Evolutionary conservation across 2,329 filamentous ascomycete species (phyloP).

Genomic region (Mycocentrospora acerina): DNA sequence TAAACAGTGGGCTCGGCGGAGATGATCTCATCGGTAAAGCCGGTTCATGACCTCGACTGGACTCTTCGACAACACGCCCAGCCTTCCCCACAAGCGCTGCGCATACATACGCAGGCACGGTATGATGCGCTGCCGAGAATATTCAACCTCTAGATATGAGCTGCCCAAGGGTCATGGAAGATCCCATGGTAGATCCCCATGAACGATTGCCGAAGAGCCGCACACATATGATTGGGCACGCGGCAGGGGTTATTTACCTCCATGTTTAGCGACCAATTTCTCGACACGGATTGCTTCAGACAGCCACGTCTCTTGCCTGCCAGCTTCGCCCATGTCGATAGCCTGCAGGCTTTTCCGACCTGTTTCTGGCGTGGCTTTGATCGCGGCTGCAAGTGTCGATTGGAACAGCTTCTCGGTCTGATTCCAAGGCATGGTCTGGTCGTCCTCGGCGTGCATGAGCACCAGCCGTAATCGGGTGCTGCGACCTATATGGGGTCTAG

Average conservation of each 20-base stretch:
- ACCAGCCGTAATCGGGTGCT: conserved; percentile 27
- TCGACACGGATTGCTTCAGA: conserved; percentile 25
- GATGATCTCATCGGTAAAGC: no score
- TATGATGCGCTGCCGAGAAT: no score
- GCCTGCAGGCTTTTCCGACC: conserved; percentile 14
- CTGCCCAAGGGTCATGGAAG: no score
- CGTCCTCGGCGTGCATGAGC: conserved; percentile 38
- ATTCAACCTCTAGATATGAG: no score
- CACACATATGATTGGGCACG: no score
- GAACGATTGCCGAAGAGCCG: no score
- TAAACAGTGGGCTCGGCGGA: no score
- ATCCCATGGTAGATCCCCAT: no score
- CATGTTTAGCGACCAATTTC: conserved; percentile 40
- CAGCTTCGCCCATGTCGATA: conserved; percentile 38
- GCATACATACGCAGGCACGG: no score
- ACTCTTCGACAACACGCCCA: no score
- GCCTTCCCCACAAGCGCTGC: no score
- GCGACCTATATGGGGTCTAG: conserved; percentile 3
- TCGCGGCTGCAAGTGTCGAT: conserved; percentile 27
- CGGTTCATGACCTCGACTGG: no score
- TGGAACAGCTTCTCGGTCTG: conserved; percentile 37
- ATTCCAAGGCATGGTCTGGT: conserved; percentile 39
- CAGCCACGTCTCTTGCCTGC: conserved; percentile 34
- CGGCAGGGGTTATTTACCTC: conserved; percentile 30
- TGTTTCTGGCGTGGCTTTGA: conserved; percentile 10